phyloP scores from a whole-genome alignment of 164 flowering plant species.

The Saururus chinensis region DNA sequence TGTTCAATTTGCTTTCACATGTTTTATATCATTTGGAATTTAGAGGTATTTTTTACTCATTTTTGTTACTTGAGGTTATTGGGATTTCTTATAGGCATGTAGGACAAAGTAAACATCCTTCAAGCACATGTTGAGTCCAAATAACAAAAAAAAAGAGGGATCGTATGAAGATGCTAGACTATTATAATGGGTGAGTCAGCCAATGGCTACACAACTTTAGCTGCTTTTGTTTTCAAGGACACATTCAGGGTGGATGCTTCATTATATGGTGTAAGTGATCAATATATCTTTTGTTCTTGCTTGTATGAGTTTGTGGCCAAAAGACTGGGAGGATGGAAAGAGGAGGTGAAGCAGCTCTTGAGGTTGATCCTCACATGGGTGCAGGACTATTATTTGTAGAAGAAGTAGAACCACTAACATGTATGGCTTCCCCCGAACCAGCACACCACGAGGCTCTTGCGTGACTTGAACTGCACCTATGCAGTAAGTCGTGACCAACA shows the following conservation, averaged over 20 bases:
- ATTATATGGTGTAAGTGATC: slow-evolving; percentile 77
- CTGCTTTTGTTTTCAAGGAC: slow-evolving; percentile 84
- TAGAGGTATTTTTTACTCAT: not conserved
- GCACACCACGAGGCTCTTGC: slow-evolving; percentile 14
- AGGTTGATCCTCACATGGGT: slow-evolving; percentile 93
- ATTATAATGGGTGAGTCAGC: slow-evolving; percentile 88
- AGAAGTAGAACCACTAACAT: slow-evolving; percentile 12
- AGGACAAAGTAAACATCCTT: too few species aligned
- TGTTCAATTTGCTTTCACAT: not conserved
- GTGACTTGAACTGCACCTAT: slow-evolving; percentile 16
- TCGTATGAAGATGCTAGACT: slow-evolving; percentile 18
- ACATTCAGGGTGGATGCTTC: slow-evolving; percentile 94
- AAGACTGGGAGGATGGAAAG: slow-evolving; percentile 69
- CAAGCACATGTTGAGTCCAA: too few species aligned
- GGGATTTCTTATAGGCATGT: too few species aligned
- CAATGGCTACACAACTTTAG: slow-evolving; percentile 93
- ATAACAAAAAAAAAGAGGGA: too few species aligned
- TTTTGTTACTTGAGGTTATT: too few species aligned
- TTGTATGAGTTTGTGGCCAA: slow-evolving; percentile 11
- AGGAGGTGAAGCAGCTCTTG: slow-evolving; percentile 69
- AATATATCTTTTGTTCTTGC: not conserved
- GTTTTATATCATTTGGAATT: not conserved
- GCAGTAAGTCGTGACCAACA: slow-evolving; percentile 14
- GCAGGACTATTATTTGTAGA: slow-evolving; percentile 69
- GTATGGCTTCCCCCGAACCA: slow-evolving; percentile 20